phyloP scores from a whole-genome alignment of 2,329 filamentous ascomycete species.

The Scortechinia acanthostroma region DNA sequence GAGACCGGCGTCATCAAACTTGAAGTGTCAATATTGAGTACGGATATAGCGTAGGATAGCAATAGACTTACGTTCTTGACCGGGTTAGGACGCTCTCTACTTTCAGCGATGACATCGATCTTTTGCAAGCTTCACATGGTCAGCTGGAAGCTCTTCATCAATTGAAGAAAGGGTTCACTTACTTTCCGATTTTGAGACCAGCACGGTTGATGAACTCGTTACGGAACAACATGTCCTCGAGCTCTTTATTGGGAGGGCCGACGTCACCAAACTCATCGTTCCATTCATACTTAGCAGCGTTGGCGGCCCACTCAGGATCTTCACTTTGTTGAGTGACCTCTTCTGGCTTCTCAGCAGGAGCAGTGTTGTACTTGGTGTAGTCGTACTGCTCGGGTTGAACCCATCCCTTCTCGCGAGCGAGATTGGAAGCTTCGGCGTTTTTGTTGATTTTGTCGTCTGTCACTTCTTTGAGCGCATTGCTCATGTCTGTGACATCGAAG shows the following conservation, averaged over 20 bases:
- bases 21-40: too few relatives aligned
- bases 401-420: constrained; percentile 27
- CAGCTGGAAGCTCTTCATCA: constrained; percentile 11
- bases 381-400: constrained; percentile 33
- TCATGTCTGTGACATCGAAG: neutral
- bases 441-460: neutral
- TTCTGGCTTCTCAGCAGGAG: too few relatives aligned
- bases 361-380: constrained; percentile 28
- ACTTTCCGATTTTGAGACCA: constrained; percentile 60
- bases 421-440: neutral
- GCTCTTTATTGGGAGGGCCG: constrained; percentile 59
- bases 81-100: neutral
- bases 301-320: constrained; percentile 10
- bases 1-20: constrained; percentile 71
- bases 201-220: constrained; percentile 32
- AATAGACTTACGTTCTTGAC: neutral
- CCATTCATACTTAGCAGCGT: constrained; percentile 73
- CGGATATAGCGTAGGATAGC: neutral
- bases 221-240: constrained; percentile 73
- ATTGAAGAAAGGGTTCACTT: constrained; percentile 18
- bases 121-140: neutral
- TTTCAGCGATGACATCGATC: neutral
- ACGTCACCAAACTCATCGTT: constrained; percentile 80
- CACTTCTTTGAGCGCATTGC: neutral
- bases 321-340: neutral